A percentile compares a stretch with the other conserved stretches of the same genome.
Conservation (phyloP, 495 filamentous ascomycete species). For the Geoglossum glabrum region DNA sequence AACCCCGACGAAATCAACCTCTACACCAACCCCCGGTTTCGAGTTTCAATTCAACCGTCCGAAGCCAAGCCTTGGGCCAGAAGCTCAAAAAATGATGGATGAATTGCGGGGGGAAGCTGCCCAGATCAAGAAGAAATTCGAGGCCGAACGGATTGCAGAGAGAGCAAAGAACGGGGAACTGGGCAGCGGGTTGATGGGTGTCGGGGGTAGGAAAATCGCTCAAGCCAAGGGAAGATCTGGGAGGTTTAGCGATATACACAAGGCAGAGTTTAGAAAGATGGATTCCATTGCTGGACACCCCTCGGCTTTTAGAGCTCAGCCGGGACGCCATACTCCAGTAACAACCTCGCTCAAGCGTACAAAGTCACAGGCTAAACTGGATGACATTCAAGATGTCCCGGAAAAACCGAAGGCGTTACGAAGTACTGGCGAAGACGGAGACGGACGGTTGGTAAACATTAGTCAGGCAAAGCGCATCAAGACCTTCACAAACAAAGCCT, state of each 20-base stretch:
- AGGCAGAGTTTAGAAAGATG: conserved; percentile 87
- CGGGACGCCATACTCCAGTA: conserved; percentile 13
- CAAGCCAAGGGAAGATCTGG: conserved; percentile 53
- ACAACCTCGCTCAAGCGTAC: conserved; percentile 45
- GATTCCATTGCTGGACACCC: conserved; percentile 78
- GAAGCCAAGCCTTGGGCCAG: conserved; percentile 43
- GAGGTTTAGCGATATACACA: conserved; percentile 65
- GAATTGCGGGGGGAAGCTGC: conserved; percentile 48
- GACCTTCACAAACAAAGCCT: conserved; percentile 35
- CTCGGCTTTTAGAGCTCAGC: conserved; percentile 50
- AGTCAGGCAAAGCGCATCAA: conserved; percentile 43
- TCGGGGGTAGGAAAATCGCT: conserved; percentile 45
- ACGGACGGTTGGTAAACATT: conserved; percentile 3
- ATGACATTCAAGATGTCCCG: conserved; percentile 25
- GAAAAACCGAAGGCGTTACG: background rate
- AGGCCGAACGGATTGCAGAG: conserved; percentile 30
- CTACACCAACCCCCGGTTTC: conserved; percentile 36
- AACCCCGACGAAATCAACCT: conserved; percentile 26
- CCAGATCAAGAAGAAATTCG: conserved; percentile 43
- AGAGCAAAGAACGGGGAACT: conserved; percentile 14
- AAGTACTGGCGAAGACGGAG: background rate
- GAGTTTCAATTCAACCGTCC: conserved; percentile 49
- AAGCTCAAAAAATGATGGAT: conserved; percentile 60
- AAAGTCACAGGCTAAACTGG: conserved; percentile 53
- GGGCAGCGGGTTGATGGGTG: conserved; percentile 19